A percentile compares a stretch with the other conserved stretches of the same genome.
Conservation (phyloP, 108 stramenopile genomes). For the Skeletonema potamos region DNA sequence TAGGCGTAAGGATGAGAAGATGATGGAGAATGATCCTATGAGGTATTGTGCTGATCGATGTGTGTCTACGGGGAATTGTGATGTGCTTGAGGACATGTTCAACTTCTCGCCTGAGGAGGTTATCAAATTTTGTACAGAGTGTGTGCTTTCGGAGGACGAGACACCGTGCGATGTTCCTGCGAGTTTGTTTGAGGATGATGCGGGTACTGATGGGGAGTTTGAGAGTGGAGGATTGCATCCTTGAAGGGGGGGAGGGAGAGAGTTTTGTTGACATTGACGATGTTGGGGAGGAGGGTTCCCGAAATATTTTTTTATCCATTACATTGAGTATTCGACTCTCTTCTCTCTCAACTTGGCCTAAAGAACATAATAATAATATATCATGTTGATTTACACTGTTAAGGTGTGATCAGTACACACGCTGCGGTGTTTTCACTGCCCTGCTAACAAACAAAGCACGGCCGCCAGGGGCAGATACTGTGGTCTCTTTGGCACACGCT, state of each 20-base stretch:
- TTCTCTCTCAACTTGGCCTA: too few relatives aligned
- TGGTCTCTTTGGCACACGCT: too few relatives aligned
- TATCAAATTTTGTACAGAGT: slow-evolving; percentile 75
- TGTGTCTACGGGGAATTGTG: slow-evolving; percentile 77
- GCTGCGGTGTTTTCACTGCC: too few relatives aligned
- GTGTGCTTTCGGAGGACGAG: slow-evolving; percentile 71
- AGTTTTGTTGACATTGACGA: too few relatives aligned
- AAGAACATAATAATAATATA: too few relatives aligned
- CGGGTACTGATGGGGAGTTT: not conserved
- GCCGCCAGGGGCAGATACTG: too few relatives aligned
- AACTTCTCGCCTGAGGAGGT: slow-evolving; percentile 70
- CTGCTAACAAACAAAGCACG: too few relatives aligned
- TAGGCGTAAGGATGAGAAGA: slow-evolving; percentile 51
- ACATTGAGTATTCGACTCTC: too few relatives aligned
- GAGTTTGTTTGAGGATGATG: slow-evolving; percentile 34
- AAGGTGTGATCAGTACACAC: too few relatives aligned
- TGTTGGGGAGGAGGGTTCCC: too few relatives aligned
- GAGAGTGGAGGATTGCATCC: slow-evolving; percentile 23
- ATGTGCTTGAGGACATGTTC: slow-evolving; percentile 71
- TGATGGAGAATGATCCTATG: slow-evolving; percentile 71
- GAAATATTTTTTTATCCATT: too few relatives aligned
- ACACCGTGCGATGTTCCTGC: slow-evolving; percentile 72
- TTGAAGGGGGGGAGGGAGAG: not conserved
- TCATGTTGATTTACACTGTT: too few relatives aligned
- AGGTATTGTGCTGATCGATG: slow-evolving; percentile 84